phyloP scores from a whole-genome alignment of 257 asterid genomes.

The Rhazya stricta region DNA sequence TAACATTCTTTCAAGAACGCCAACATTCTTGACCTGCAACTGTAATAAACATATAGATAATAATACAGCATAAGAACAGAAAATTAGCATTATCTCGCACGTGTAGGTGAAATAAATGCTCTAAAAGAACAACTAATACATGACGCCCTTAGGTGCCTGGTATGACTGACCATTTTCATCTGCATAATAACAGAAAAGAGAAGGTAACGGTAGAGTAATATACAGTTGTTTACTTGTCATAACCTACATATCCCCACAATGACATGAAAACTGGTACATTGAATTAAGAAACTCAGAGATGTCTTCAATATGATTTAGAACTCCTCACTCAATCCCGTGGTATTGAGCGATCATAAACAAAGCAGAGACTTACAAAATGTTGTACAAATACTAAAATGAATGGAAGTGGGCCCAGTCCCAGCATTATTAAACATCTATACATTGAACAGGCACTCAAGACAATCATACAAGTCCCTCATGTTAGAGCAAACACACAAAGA shows the following conservation, averaged over 20 bases:
- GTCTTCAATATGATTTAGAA: background rate
- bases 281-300: background rate
- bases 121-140: background rate
- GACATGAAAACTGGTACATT: background rate
- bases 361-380: background rate
- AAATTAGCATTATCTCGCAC: too few species aligned
- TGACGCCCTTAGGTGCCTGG: background rate
- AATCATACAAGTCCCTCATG: background rate
- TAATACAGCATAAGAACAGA: slow-evolving; percentile 7
- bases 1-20: slow-evolving; percentile 56
- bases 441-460: background rate
- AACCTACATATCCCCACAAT: background rate
- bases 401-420: background rate
- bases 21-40: slow-evolving; percentile 53
- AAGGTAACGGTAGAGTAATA: background rate
- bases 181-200: background rate
- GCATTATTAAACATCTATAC: background rate
- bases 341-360: background rate
- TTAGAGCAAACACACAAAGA: background rate
- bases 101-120: background rate
- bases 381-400: background rate
- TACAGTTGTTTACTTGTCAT: background rate
- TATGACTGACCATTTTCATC: background rate
- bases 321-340: background rate
- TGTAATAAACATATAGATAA: slow-evolving; percentile 15